Conservation (phyloP, 2,329 filamentous ascomycete species). For the Colletotrichum filicis region DNA sequence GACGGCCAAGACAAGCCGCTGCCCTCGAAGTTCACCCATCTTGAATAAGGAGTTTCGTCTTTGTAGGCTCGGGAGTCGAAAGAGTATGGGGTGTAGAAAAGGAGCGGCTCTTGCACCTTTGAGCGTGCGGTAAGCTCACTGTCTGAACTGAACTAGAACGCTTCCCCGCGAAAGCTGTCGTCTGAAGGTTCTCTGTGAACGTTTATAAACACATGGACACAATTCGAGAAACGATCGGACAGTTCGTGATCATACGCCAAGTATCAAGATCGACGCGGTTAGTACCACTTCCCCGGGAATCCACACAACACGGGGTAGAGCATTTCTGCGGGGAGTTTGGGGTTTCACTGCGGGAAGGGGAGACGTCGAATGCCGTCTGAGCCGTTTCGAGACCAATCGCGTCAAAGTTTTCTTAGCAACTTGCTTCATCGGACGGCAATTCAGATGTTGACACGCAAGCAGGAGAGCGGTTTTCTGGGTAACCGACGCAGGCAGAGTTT, state of each 20-base stretch:
- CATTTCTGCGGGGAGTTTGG: slow-evolving; percentile 10
- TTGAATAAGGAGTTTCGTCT: neutral
- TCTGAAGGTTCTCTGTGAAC: slow-evolving; percentile 2
- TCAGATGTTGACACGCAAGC: slow-evolving; percentile 2
- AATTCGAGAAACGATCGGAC: neutral
- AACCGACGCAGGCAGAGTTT: neutral
- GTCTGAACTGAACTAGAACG: too few species aligned
- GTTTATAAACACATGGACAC: slow-evolving; percentile 14
- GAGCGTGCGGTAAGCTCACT: neutral
- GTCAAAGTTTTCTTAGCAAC: slow-evolving; percentile 1
- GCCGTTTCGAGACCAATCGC: slow-evolving; percentile 10
- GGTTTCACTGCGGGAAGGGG: neutral
- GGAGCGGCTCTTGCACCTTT: neutral
- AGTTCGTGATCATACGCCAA: slow-evolving; percentile 7
- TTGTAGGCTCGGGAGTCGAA: neutral
- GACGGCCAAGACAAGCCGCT: slow-evolving; percentile 52
- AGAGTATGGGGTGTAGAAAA: neutral
- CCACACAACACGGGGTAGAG: slow-evolving; percentile 14
- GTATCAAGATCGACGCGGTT: slow-evolving; percentile 11
- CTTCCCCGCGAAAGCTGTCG: neutral
- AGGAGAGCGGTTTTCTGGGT: neutral
- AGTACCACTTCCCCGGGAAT: slow-evolving; percentile 16
- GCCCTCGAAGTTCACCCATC: slow-evolving; percentile 40
- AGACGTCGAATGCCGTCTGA: neutral
- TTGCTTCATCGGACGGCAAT: slow-evolving; percentile 9